These are phyloP conservation scores for Curvularia spicifera DNA, from an alignment of 2,329 filamentous ascomycete genomes.

Conservation along the genomic window DNA sequence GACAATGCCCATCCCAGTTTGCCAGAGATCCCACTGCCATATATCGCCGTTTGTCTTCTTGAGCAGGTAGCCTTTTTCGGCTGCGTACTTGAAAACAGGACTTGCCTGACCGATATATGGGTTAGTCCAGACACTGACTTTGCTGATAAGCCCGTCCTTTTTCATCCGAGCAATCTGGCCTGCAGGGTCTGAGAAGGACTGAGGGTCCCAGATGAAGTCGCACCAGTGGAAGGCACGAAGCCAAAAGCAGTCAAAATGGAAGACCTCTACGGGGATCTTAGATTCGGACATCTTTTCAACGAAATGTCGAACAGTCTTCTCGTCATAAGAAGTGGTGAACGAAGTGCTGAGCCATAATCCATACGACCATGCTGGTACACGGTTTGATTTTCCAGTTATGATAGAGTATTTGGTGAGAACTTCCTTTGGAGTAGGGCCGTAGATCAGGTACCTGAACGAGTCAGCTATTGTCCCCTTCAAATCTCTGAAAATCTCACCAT, in stretches of 20 bases:
- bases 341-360: conserved; percentile 79
- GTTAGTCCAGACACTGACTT: conserved; percentile 79
- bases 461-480: conserved; percentile 3
- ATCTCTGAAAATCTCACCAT: conserved; percentile 51
- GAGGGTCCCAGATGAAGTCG: conserved; percentile 73
- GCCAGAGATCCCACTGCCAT: conserved; percentile 80
- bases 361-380: conserved; percentile 75
- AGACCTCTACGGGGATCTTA: conserved; percentile 71
- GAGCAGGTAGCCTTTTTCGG: conserved; percentile 71
- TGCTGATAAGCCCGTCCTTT: conserved; percentile 62
- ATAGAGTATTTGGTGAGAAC: conserved; percentile 70
- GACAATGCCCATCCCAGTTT: conserved; percentile 75
- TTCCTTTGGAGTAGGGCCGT: conserved; percentile 74
- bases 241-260: conserved; percentile 82
- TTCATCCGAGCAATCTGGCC: conserved; percentile 70
- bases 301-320: conserved; percentile 70
- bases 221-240: conserved; percentile 78
- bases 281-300: conserved; percentile 71
- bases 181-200: conserved; percentile 71
- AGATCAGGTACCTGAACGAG: conserved; percentile 65
- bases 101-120: conserved; percentile 75
- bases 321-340: conserved; percentile 76
- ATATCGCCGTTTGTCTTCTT: conserved; percentile 72
- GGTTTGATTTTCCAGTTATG: conserved; percentile 69
- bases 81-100: conserved; percentile 68